A percentile compares a stretch with the other conserved stretches of the same genome.
Evolutionary conservation across 805 yeast species (phyloP).

Genomic region (Scheffersomyces coipomensis): DNA sequence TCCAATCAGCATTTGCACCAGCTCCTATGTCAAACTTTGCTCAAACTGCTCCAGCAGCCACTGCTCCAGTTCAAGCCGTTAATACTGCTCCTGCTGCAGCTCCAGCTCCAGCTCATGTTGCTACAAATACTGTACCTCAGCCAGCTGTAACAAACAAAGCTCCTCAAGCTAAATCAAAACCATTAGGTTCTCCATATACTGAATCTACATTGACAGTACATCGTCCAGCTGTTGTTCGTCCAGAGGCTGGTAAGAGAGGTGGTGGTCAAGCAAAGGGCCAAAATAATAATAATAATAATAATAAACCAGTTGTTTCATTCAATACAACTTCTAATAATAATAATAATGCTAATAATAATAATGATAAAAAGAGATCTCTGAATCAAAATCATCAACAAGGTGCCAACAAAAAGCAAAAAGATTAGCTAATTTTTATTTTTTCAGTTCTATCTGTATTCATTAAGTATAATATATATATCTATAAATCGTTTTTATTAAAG

Average conservation of each 20-base stretch:
- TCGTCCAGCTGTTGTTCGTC: slow-evolving; percentile 19
- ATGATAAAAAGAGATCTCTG: not conserved
- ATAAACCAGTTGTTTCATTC: not conserved
- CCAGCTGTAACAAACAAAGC: not conserved
- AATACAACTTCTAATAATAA: slow-evolving; percentile 5
- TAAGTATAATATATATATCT: no score
- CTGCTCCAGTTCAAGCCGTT: not conserved
- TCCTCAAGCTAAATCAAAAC: slow-evolving; percentile 5
- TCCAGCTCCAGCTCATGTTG: not conserved
- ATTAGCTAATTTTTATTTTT: slow-evolving; percentile 7
- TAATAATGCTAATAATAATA: slow-evolving; percentile 14
- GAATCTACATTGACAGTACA: slow-evolving; percentile 32
- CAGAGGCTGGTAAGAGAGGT: slow-evolving; percentile 6
- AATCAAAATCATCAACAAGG: not conserved
- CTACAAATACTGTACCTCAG: not conserved
- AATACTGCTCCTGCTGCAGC: not conserved
- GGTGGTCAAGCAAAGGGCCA: no score
- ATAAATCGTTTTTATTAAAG: no score
- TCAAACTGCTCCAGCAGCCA: not conserved
- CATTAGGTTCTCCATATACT: slow-evolving; percentile 19
- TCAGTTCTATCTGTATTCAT: no score
- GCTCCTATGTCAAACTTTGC: not conserved
- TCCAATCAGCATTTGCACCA: not conserved
- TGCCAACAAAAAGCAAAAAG: slow-evolving; percentile 17
- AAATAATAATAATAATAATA: slow-evolving; percentile 4